These are phyloP conservation scores for Trametes meyenii DNA, from an alignment of 768 basidiomycete species.

Conservation along the genomic window DNA sequence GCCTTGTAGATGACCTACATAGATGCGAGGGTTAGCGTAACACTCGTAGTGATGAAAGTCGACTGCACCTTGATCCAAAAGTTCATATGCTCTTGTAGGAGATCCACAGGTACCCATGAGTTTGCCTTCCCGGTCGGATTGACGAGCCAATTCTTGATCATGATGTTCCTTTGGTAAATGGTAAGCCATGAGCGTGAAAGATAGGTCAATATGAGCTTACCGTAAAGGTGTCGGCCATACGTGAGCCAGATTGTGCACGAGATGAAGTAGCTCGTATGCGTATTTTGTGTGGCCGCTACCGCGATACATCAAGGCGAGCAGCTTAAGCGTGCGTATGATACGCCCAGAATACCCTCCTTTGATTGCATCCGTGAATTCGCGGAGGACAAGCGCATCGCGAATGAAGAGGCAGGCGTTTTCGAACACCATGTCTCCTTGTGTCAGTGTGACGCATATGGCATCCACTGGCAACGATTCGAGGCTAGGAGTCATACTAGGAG, in stretches of 20 bases:
- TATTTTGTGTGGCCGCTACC: constrained; percentile 40
- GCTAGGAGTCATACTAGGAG: too few relatives aligned
- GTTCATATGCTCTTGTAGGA: constrained; percentile 40
- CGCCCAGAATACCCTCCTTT: constrained; percentile 36
- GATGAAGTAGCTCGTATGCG: constrained; percentile 35
- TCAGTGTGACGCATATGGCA: not conserved
- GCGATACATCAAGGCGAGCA: constrained; percentile 33
- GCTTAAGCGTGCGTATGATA: constrained; percentile 33
- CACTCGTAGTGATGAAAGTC: too few relatives aligned
- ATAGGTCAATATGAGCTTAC: too few relatives aligned
- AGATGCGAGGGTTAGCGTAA: too few relatives aligned
- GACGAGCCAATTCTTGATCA: constrained; percentile 40
- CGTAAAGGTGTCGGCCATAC: constrained; percentile 33
- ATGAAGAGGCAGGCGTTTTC: constrained; percentile 33
- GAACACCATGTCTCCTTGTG: constrained; percentile 18
- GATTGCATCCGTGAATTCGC: constrained; percentile 36
- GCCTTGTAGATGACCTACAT: constrained; percentile 37
- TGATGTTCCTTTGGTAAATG: constrained; percentile 33
- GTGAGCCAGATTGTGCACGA: constrained; percentile 33
- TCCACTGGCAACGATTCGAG: too few relatives aligned
- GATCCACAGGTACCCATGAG: constrained; percentile 33
- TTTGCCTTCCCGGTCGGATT: constrained; percentile 32
- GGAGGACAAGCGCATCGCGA: constrained; percentile 34
- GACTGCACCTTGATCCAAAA: constrained; percentile 40
- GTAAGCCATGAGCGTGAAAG: too few relatives aligned